Percentiles rank a stretch among this genome's conserved stretches.
Evolutionary conservation across 2,329 filamentous ascomycete species (phyloP).

Genomic region (Didymella sp.): DNA sequence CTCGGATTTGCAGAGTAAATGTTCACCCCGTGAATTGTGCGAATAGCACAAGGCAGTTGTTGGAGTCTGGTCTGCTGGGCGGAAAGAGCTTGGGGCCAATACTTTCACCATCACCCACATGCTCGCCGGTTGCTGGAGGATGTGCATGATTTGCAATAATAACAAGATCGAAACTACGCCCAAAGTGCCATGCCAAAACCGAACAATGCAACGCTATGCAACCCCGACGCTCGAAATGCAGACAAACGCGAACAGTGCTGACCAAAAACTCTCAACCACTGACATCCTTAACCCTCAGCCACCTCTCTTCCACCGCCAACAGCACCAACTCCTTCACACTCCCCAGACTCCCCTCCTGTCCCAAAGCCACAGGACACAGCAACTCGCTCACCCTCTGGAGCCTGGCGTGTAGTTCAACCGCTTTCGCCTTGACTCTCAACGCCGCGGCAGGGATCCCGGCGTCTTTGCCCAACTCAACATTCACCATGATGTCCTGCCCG

Average conservation of each 20-base stretch:
- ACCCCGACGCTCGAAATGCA: neutral
- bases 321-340: constrained; percentile 47
- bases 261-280: neutral
- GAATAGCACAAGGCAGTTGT: no score
- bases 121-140: no score
- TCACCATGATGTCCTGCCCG: constrained; percentile 22
- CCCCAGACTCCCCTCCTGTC: constrained; percentile 27
- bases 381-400: constrained; percentile 48
- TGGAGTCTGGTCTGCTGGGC: no score
- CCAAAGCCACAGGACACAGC: constrained; percentile 50
- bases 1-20: no score
- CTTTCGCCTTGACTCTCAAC: constrained; percentile 44
- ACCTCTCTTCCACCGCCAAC: constrained; percentile 43
- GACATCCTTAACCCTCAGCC: constrained; percentile 47
- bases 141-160: no score
- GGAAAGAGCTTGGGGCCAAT: no score
- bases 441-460: constrained; percentile 17
- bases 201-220: neutral
- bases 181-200: no score
- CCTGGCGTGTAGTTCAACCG: constrained; percentile 46
- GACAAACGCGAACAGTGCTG: neutral
- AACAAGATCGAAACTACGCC: no score
- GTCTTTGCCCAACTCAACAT: constrained; percentile 20
- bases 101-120: no score
- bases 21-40: no score